Evolutionary conservation across 305 asterid species (phyloP), one percentile per base, ranked within the genome.

Genomic region (Petunia hybrid): DNA sequence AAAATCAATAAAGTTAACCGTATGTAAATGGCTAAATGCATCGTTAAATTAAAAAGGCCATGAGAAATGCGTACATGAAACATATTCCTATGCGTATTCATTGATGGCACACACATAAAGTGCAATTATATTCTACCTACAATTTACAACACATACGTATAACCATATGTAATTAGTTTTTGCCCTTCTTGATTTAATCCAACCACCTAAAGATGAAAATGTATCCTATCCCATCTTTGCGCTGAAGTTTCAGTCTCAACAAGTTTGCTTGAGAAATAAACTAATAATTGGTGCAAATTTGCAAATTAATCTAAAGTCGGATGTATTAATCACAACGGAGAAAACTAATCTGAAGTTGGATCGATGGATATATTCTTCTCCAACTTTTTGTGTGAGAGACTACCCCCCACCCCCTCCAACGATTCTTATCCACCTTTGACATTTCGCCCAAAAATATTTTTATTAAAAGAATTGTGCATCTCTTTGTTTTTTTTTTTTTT

Each of bases 201-300:
- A 69, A 71, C 46, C 63, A 51, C 78, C 63, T 51, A 51, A 73
- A 73, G 8, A 51, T 51, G 63, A 73, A 73, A 51, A 73, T 7
- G 7, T 36, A 36, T 36, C 31, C 31, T 22, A 22, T 51, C 43
- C 63, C 63, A 68, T 70, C 8, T 73, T 73, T 73, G 62, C 1
- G 45, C 78, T 51, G 78, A 73, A 73, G 61, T 51, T 51, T 73
- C 78, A 38, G 63, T 73, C 46, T 51, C 78, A 73, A 13, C 63
- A 51, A 71, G 78, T 73, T 73, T 73, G 78, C 40, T 73, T 73
- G 2, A 36, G 36, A 51, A 3, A 36, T 73, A 51, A 73, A 51
- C 13, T 73, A 13, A 13, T 51, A 43, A 43, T 69, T 43, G 57
- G 57, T 69, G 43, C 57, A 42, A 69, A 22, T 22, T 22, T 69